phyloP scores from a whole-genome alignment of 148 eudicot genomes.

The Dysphania ambrosioides region DNA sequence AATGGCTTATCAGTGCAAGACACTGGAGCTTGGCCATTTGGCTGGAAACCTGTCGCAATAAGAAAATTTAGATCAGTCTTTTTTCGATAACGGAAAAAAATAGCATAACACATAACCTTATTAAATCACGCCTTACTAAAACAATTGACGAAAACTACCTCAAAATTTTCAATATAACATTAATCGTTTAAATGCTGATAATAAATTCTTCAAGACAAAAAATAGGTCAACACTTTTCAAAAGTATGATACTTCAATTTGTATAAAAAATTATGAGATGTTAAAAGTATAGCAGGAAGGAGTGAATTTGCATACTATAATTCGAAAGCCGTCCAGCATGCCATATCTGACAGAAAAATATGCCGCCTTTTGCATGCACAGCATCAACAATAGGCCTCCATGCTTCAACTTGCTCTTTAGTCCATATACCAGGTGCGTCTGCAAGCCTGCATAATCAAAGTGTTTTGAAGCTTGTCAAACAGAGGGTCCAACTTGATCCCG shows the following conservation, averaged over 20 bases:
- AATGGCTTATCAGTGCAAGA: slow-evolving; percentile 41
- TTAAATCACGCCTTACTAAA: too few relatives aligned
- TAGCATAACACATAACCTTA: too few relatives aligned
- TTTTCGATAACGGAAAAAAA: too few relatives aligned
- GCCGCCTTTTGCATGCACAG: slow-evolving; percentile 47
- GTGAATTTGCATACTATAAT: not conserved
- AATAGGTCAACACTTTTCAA: too few relatives aligned
- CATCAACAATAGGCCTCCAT: slow-evolving; percentile 45
- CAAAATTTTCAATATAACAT: too few relatives aligned
- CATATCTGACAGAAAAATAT: slow-evolving; percentile 41
- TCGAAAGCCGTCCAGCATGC: slow-evolving; percentile 6
- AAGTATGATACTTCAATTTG: too few relatives aligned
- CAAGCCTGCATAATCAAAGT: slow-evolving; percentile 13
- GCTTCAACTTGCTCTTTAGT: slow-evolving; percentile 47
- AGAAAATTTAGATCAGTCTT: not conserved
- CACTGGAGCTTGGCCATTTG: slow-evolving; percentile 44
- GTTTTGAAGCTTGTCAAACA: not conserved
- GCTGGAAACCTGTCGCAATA: slow-evolving; percentile 36
- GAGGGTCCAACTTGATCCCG: too few relatives aligned
- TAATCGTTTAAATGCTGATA: too few relatives aligned
- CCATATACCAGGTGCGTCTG: slow-evolving; percentile 43
- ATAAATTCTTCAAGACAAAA: too few relatives aligned
- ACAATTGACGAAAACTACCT: too few relatives aligned
- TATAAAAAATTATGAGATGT: too few relatives aligned
- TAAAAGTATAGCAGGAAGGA: not conserved